Base-by-base conservation (phyloP, 139 green algal species). In the Chlamydomonas sp. region DNA sequence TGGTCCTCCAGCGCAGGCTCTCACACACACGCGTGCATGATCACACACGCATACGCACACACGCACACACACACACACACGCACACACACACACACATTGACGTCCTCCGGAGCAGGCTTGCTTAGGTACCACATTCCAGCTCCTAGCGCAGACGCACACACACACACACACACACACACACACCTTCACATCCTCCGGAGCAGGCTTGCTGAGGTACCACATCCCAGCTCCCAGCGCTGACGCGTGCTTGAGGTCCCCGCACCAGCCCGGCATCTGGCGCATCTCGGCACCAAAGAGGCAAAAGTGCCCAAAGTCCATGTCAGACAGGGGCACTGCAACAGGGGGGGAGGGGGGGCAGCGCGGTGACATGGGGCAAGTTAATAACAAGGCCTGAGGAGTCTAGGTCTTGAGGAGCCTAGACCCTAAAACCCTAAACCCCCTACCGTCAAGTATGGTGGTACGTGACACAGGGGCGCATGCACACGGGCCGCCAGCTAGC, bases 261-360 rank as follows among this genome's bases (percentile, higher is more conserved):
- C 76, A 87, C 82, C 82, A 88, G 10, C 84, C 84, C 1, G 84
- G 84, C 81, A 90, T 88, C 69, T 88, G 82, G 5, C 26, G 22
- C 58, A 84, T 65, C 4, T 64, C 73, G 4, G 82, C 80, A 3
- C 84, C 84, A 33, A 90, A 73, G 28, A 87, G 74, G 60, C 84
- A 76, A 63, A 90, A 87, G 71, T 79, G 76, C 0, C 73, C 84
- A 20, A 88, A 78, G 39, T 90, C 82, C 79, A 54, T 13, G 20
- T 54, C 43, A 20, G 16, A 26, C 10, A 48, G 60, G 10, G 6
- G n/a, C 13, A 67, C 31, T 8, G 20, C 10, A 8, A 10, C 10
- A 28, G 60, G 24, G 5, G 24, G 29, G 60, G 29, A 67, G 16
- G 5, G 5, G 20, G 47, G 60, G 8, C 39, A n/a, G n/a, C n/a